Percentiles rank a stretch among this genome's conserved stretches.
Evolutionary conservation across 2,329 filamentous ascomycete species (phyloP).

Genomic region (Trichoderma citrinoviride): DNA sequence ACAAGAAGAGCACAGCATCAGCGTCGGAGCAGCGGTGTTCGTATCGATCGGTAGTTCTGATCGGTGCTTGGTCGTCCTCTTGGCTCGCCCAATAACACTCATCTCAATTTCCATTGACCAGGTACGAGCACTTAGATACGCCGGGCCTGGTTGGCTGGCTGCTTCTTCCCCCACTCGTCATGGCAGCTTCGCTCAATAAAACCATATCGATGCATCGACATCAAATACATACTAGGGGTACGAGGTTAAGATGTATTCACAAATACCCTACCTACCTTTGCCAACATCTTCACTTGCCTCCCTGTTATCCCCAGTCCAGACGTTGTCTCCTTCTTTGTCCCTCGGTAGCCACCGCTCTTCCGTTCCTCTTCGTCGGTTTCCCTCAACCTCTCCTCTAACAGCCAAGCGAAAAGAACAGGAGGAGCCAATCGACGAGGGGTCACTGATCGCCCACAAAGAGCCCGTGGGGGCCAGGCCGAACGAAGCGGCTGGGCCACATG

Average conservation of each 20-base stretch:
- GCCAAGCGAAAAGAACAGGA: conserved; percentile 10
- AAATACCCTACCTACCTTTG: too few relatives aligned
- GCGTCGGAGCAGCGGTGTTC: background rate
- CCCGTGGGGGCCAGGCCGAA: conserved; percentile 11
- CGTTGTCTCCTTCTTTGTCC: background rate
- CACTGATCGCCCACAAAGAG: background rate
- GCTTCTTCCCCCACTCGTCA: background rate
- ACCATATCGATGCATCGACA: too few relatives aligned
- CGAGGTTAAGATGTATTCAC: too few relatives aligned
- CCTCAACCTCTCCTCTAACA: background rate
- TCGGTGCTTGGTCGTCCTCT: background rate
- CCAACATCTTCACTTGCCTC: too few relatives aligned
- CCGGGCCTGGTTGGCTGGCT: background rate
- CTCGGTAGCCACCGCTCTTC: too few relatives aligned
- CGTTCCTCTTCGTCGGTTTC: too few relatives aligned
- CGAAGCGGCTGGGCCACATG: background rate
- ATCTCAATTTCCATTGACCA: background rate
- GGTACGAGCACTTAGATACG: too few relatives aligned
- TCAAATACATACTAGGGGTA: too few relatives aligned
- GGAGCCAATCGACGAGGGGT: conserved; percentile 11
- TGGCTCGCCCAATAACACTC: background rate
- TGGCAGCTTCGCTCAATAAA: background rate
- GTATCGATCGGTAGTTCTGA: background rate
- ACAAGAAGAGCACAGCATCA: background rate
- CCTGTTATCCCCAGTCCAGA: too few relatives aligned